Percentiles rank a stretch among this genome's conserved stretches.
Evolutionary conservation across 2,329 filamentous ascomycete genomes (phyloP).

Genomic region (Alternaria triticina): DNA sequence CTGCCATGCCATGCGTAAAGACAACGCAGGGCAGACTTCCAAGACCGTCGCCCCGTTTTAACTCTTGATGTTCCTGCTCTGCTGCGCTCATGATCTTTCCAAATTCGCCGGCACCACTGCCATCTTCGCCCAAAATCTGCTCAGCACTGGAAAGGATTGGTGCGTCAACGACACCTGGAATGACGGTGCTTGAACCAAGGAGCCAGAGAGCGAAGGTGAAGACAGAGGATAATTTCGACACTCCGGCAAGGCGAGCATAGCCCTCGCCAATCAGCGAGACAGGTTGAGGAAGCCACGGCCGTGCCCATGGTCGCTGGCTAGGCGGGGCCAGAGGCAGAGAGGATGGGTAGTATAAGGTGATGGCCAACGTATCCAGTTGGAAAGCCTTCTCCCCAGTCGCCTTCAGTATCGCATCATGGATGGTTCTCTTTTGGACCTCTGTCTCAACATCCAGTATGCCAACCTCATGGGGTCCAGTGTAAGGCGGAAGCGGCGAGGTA

Average conservation of each 20-base stretch:
- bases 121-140: constrained; percentile 30
- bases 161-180: constrained; percentile 54
- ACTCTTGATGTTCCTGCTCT: constrained; percentile 27
- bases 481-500: constrained; percentile 49
- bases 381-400: constrained; percentile 51
- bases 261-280: constrained; percentile 52
- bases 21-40: constrained; percentile 52
- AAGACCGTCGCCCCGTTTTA: constrained; percentile 32
- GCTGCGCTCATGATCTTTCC: constrained; percentile 22
- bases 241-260: constrained; percentile 51
- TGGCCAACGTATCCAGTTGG: constrained; percentile 53
- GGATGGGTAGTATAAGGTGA: constrained; percentile 56
- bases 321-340: constrained; percentile 27
- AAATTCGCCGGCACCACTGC: constrained; percentile 18
- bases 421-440: constrained; percentile 41
- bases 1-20: constrained; percentile 57
- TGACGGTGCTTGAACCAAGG: constrained; percentile 50
- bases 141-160: constrained; percentile 42
- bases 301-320: constrained; percentile 40
- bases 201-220: constrained; percentile 53
- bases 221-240: constrained; percentile 40
- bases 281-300: constrained; percentile 54
- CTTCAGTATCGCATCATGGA: constrained; percentile 48
- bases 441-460: constrained; percentile 55
- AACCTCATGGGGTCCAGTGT: constrained; percentile 52